Evolutionary conservation across 176 grass and related monocot genomes (phyloP), one percentile per base, ranked within the genome.

Genomic region (Oryza glaberrima): DNA sequence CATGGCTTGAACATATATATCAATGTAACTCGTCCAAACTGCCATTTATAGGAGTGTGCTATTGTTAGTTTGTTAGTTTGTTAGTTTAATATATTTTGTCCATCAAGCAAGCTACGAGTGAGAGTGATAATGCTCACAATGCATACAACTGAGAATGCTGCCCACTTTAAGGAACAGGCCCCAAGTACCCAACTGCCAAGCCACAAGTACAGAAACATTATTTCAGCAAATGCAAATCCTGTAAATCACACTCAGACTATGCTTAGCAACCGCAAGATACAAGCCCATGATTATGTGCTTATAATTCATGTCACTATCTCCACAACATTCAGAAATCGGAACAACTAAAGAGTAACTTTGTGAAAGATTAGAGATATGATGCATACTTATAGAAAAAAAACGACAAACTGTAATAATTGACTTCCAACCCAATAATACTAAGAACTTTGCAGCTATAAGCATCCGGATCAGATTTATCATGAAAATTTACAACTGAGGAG

Each of bases 81-180:
- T 19, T 7, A 56, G 17, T 56, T 51, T 43, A 61, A 64, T 64
- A n/a, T 4, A 78, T 16, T 23, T 73, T 16, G 23, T 46, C 16
- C 80, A 73, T 28, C 56, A 83, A 83, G 17, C 6, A 83, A 83
- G 63, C 72, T 44, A 28, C 56, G 25, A 38, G 11, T 48, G 11
- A 56, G 58, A 63, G 54, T 22, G n/a, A 22, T 6, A 0, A 54
- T 9, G 56, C 19, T 9, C 43, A 72, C 41, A 46, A 47, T 11
- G n/a, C 20, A 72, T 28, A 73, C 13, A 73, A 5, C 43, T 48
- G 41, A 48, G 22, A 73, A 73, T 7, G 22, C 22, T 28, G 71
- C 4, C 22, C 71, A 73, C 20, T 26, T 11, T 28, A 45, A 47
- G 70, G n/a, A 16, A 73, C 44, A 73, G 44, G n/a, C 43, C 71